Evolutionary conservation across 805 yeast genomes (phyloP), one percentile per base, ranked within the genome.

Genomic region (Saccharomycopsis oosterbeekiorum): DNA sequence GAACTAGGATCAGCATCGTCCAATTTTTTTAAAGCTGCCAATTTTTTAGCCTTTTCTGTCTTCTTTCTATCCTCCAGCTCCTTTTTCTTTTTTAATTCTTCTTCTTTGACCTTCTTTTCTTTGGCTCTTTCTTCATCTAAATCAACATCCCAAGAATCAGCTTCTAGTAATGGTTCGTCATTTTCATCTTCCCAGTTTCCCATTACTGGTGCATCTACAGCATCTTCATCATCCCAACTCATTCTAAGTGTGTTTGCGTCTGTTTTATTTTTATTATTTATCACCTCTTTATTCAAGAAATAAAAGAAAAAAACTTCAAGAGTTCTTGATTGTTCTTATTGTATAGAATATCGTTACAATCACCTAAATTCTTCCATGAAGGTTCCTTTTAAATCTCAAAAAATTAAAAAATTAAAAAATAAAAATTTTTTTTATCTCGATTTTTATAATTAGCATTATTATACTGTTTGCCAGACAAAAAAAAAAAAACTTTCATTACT

Each of bases 71-170:
- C 74, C 67, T 75, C 73, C n/a, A 73, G 71, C 59, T 73, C 67
- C 60, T 71, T 70, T 65, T 68, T 69, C 60, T 67, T 68, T 21
- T 74, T 73, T n/a, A 72, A 71, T 59, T 73, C 68, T 60, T 71
- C 59, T 37, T 55, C 57, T 17, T 65, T 81, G 76, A 68, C 74
- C 67, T 74, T 72, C 15, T 73, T 70, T 66, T 69, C 69, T 60
- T 67, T 68, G 15, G 68, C 69, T 74, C 76, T 75, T 63, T 75
- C 77, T 60, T 79, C 82, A 58, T 80, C 85, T 68, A 86, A 94
- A 66, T 86, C 96, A 59, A 85, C 85, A 68, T 93, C 98, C 97
- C 97, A 93, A 12, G 96, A 88, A 58, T 82, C 64, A 36, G 63
- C 66, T 64, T 83, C 97, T 58, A 87, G 73, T 29, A 86, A 79